Evolutionary conservation across 78 protist species (phyloP).

Genomic region (Dictyostelium discoideum): DNA sequence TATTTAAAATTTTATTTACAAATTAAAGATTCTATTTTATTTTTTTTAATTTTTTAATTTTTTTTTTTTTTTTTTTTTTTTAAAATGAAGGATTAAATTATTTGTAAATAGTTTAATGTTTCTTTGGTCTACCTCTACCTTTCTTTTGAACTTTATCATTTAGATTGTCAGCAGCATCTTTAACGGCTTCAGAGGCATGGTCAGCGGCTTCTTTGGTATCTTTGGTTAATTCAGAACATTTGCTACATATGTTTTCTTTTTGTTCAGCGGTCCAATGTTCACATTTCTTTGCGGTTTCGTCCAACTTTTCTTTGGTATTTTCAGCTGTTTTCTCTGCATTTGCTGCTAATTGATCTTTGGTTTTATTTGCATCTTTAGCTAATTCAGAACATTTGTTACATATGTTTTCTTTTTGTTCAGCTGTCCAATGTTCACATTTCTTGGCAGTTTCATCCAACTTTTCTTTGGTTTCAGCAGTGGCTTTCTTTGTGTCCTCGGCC

Average conservation of each 20-base stretch:
- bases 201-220: not conserved
- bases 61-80: not conserved
- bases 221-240: not conserved
- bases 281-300: constrained; percentile 1
- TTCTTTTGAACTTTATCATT: constrained; percentile 24
- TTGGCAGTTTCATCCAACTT: not conserved
- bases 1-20: too few relatives aligned
- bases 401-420: constrained; percentile 8
- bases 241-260: not conserved
- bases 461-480: not conserved
- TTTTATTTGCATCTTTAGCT: not conserved
- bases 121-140: constrained; percentile 45
- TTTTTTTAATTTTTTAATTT: not conserved
- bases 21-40: not conserved
- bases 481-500: not conserved
- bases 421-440: constrained; percentile 29
- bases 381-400: constrained; percentile 4
- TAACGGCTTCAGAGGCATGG: not conserved
- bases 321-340: not conserved
- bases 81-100: not conserved
- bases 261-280: constrained; percentile 37
- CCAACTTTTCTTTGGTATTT: not conserved
- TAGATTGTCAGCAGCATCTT: not conserved
- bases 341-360: not conserved
- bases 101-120: not conserved